Percentiles rank a stretch among this genome's conserved stretches.
phyloP scores from a whole-genome alignment of 139 green algal species.

The Volvox reticuliferus region DNA sequence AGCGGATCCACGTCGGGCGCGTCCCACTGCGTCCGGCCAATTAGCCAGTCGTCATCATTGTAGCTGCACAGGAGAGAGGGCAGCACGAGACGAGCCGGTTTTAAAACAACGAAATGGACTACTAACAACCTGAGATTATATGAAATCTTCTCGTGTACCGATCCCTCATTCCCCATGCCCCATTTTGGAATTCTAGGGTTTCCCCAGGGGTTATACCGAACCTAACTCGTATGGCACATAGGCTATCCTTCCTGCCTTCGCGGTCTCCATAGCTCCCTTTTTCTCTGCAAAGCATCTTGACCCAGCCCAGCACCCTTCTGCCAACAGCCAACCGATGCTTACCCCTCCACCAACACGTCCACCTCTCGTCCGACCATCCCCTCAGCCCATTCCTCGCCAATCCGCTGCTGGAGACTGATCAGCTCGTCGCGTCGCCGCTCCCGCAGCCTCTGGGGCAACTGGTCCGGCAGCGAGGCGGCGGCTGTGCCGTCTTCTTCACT shows the following conservation, averaged over 20 bases:
- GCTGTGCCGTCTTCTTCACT: slow-evolving; percentile 91
- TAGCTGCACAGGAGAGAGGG: slow-evolving; percentile 42
- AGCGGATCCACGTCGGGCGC: slow-evolving; percentile 84
- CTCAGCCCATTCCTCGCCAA: slow-evolving; percentile 76
- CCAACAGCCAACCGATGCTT: not conserved
- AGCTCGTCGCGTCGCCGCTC: slow-evolving; percentile 85
- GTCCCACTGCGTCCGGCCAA: slow-evolving; percentile 77
- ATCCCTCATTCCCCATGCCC: too few species aligned
- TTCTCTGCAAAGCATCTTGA: too few species aligned
- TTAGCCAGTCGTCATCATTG: slow-evolving; percentile 82
- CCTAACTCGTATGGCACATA: too few species aligned
- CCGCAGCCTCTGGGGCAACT: slow-evolving; percentile 55
- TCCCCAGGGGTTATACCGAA: too few species aligned
- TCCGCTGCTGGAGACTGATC: slow-evolving; percentile 80
- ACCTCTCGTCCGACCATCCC: slow-evolving; percentile 78
- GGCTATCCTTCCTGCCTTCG: too few species aligned
- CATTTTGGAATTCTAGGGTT: too few species aligned
- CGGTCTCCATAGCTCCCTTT: too few species aligned
- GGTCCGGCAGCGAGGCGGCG: slow-evolving; percentile 76
- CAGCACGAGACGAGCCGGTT: too few species aligned
- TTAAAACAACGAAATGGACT: too few species aligned
- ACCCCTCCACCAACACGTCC: slow-evolving; percentile 80
- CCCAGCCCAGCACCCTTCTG: too few species aligned
- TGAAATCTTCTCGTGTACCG: too few species aligned
- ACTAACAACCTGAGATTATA: too few species aligned